These are phyloP conservation scores for Sicyos baderoa DNA, from an alignment of 306 rosid genomes.

Conservation along the genomic window DNA sequence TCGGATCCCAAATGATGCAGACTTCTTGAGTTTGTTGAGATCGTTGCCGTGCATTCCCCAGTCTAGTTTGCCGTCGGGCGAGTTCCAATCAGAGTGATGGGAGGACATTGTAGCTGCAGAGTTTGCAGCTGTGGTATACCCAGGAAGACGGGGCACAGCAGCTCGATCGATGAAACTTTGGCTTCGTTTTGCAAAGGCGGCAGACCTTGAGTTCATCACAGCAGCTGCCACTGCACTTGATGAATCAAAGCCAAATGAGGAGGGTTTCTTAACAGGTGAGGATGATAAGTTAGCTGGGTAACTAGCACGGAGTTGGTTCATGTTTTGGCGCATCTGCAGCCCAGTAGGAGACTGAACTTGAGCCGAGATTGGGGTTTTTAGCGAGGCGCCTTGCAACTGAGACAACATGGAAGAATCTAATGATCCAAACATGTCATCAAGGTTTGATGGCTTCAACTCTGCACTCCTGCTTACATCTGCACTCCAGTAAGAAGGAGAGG, in stretches of 20 bases:
- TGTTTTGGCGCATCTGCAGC: slow-evolving; percentile 68
- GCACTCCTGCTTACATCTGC: slow-evolving; percentile 47
- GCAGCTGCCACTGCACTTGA: slow-evolving; percentile 84
- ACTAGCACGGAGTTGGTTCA: slow-evolving; percentile 85
- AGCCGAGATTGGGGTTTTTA: slow-evolving; percentile 45
- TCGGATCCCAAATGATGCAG: slow-evolving; percentile 87
- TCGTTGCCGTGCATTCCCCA: slow-evolving; percentile 91
- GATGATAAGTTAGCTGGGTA: slow-evolving; percentile 74
- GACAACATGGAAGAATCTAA: slow-evolving; percentile 54
- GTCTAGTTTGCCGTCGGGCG: slow-evolving; percentile 72
- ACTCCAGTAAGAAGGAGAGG: slow-evolving; percentile 64
- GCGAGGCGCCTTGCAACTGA: slow-evolving; percentile 57
- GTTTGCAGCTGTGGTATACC: slow-evolving; percentile 45
- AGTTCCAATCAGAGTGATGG: slow-evolving; percentile 64
- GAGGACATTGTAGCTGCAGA: slow-evolving; percentile 52
- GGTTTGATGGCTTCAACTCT: slow-evolving; percentile 77
- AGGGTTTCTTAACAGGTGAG: slow-evolving; percentile 63
- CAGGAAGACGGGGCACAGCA: slow-evolving; percentile 36
- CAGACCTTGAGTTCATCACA: slow-evolving; percentile 85
- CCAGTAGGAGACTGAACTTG: slow-evolving; percentile 58
- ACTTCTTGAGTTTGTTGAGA: slow-evolving; percentile 77
- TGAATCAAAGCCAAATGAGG: slow-evolving; percentile 64
- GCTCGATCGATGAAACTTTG: slow-evolving; percentile 94
- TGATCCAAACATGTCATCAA: slow-evolving; percentile 70
- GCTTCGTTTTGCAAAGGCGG: slow-evolving; percentile 87